Percentiles rank a stretch among this genome's conserved stretches.
phyloP scores from a whole-genome alignment of 202 grass and related monocot genomes.

The Elaeis oleifera region DNA sequence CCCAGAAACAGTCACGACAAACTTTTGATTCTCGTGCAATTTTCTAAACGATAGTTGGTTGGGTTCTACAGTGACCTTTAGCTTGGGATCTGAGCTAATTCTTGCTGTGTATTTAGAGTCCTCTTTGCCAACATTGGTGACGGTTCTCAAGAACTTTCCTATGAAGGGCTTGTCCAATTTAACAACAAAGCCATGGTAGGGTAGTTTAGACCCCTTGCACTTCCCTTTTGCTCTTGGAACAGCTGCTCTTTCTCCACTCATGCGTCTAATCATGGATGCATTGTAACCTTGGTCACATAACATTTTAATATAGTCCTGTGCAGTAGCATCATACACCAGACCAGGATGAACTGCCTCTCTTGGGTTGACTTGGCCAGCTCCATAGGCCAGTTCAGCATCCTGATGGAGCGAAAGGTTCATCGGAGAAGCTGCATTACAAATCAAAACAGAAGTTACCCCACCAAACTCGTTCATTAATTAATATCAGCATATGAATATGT shows the following conservation, averaged over 20 bases:
- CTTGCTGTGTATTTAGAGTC: neutral
- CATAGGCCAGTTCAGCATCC: slow-evolving; percentile 7
- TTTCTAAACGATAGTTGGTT: neutral
- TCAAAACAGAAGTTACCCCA: neutral
- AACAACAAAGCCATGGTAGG: slow-evolving; percentile 8
- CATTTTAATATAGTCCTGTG: neutral
- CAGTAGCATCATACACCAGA: slow-evolving; percentile 4
- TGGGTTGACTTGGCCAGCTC: neutral
- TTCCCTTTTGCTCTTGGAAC: neutral
- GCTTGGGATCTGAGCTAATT: neutral
- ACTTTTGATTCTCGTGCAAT: neutral
- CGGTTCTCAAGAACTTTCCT: slow-evolving; percentile 7
- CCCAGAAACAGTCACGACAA: slow-evolving; percentile 18
- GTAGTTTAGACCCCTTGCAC: slow-evolving; percentile 2
- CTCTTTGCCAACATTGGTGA: slow-evolving; percentile 1
- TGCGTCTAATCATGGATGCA: neutral
- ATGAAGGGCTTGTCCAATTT: neutral
- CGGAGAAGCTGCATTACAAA: neutral
- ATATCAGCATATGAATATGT: neutral
- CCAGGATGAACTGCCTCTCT: neutral
- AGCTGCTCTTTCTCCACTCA: neutral
- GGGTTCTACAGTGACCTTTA: neutral
- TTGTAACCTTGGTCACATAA: slow-evolving; percentile 6
- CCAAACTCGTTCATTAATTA: too few species aligned
- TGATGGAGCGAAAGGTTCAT: neutral